Evolutionary conservation across 208 protist species (phyloP).

Genomic region (Strigomonas culicis): DNA sequence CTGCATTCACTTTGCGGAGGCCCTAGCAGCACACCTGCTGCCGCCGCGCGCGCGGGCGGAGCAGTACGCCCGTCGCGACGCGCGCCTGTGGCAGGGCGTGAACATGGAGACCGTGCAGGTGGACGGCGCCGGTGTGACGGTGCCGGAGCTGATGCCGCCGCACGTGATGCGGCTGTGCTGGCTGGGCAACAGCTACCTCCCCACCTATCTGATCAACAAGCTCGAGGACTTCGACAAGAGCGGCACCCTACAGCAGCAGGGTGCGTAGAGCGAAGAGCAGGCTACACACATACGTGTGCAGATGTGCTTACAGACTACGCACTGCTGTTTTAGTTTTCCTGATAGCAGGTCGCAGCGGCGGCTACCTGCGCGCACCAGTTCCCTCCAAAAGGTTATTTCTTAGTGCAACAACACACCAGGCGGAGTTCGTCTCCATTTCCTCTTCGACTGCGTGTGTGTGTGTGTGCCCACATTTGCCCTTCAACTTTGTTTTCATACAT

Average conservation of each 20-base stretch:
- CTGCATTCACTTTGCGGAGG: slow-evolving; percentile 66
- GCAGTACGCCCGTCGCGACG: slow-evolving; percentile 8
- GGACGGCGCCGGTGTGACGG: slow-evolving; percentile 9
- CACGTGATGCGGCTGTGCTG: slow-evolving; percentile 39
- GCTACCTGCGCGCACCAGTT: too few relatives aligned
- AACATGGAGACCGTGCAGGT: slow-evolving; percentile 29
- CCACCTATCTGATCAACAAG: slow-evolving; percentile 18
- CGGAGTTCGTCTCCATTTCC: too few relatives aligned
- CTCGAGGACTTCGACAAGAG: slow-evolving; percentile 31
- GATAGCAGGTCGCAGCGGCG: too few relatives aligned
- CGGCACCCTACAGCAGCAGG: background rate
- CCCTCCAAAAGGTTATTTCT: too few relatives aligned
- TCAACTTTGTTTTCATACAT: too few relatives aligned
- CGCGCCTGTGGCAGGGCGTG: slow-evolving; percentile 20
- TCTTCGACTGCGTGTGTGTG: too few relatives aligned
- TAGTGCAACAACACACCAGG: too few relatives aligned
- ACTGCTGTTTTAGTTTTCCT: too few relatives aligned
- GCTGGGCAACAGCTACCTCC: slow-evolving; percentile 21
- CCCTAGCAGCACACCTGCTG: slow-evolving; percentile 35
- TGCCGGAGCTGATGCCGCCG: slow-evolving; percentile 43
- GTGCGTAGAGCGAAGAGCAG: too few relatives aligned
- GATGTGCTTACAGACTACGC: too few relatives aligned
- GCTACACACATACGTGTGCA: too few relatives aligned
- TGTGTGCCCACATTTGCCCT: too few relatives aligned
- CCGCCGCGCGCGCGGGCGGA: slow-evolving; percentile 29